Base-by-base conservation (phyloP, 2,329 filamentous ascomycete genomes). In the Fusarium sp. region DNA sequence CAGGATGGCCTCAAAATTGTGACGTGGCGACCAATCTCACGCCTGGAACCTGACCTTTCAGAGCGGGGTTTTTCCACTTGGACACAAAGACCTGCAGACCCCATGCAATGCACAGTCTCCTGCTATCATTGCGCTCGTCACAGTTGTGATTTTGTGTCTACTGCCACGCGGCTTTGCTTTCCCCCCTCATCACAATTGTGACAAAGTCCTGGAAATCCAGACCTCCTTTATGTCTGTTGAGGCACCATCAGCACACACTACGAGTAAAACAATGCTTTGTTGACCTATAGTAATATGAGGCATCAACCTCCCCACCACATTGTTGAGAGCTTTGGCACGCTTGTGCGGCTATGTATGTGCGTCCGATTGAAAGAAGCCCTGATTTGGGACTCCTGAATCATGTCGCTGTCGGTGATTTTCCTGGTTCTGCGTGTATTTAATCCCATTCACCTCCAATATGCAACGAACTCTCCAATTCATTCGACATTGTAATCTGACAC, bases 11-110 rank as follows among this genome's bases (percentile, higher is more conserved):
- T 63, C 57, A 45, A 63, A 39, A 35, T 9, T 26, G 30, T 53
- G 45, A 63, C 62, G 62, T 62, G 62, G 30, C 56, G 24, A 15
- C 39, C 57, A 63, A 53, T 63, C 57, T 65, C 17, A 28, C 22
- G 13, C 32, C 26, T 24, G 35, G 7, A 38, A 35, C n/a, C 45
- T 60, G 24, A 55, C 5, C 32, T 32, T 9, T n/a, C 20, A 36
- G 14, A 45, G 57, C 62, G 32, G 62, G 57, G 45, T 12, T 65
- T 38, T 63, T 35, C 26, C 12, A 45, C 39, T 45, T 63, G 3
- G 6, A 9, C 62, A 63, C 62, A 35, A 13, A 17, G 24, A 20
- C 15, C 20, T 36, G 13, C 26, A 32, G 26, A 30, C 17, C 20
- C n/a, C 18, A n/a, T 45, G 39, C 10, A 45, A 45, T 63, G 24